phyloP scores from a whole-genome alignment of 2,329 filamentous ascomycete species.

The Penicillium sp. region DNA sequence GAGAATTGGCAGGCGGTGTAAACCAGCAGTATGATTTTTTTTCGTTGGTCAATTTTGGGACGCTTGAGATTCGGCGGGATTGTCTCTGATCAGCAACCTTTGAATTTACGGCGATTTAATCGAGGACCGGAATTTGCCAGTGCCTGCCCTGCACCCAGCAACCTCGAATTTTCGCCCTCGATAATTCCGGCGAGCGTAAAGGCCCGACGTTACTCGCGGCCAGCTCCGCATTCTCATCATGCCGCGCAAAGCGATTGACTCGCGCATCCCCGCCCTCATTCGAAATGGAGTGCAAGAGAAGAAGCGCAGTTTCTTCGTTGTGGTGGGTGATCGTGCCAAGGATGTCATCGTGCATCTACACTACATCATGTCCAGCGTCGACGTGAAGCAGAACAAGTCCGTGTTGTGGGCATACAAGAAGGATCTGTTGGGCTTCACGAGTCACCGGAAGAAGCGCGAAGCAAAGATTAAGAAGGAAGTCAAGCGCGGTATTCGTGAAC shows the following conservation, averaged over 20 bases:
- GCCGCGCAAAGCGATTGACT: conserved; percentile 62
- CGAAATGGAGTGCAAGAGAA: conserved; percentile 88
- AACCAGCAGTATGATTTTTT: conserved; percentile 31
- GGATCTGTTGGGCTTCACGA: conserved; percentile 89
- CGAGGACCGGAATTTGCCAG: neutral
- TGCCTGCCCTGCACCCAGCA: neutral
- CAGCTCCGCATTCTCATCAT: conserved; percentile 28
- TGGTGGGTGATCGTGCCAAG: conserved; percentile 90
- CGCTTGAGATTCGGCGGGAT: conserved; percentile 4
- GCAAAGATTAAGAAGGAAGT: conserved; percentile 98
- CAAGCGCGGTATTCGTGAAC: conserved; percentile 86
- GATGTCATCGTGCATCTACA: conserved; percentile 95
- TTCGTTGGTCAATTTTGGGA: conserved; percentile 11
- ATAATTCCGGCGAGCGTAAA: conserved; percentile 3
- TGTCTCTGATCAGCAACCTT: conserved; percentile 2
- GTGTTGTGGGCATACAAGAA: conserved; percentile 99
- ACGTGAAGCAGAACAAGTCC: conserved; percentile 92
- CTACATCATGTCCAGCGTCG: conserved; percentile 84
- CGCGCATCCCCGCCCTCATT: conserved; percentile 85
- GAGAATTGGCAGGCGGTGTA: conserved; percentile 10
- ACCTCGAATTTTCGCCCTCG: neutral
- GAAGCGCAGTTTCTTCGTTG: conserved; percentile 96
- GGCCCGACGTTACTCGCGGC: conserved; percentile 12
- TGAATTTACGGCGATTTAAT: neutral
- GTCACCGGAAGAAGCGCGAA: conserved; percentile 96